These are phyloP conservation scores for Metschnikowia lochheadii DNA, from an alignment of 805 yeast species.

Conservation along the genomic window DNA sequence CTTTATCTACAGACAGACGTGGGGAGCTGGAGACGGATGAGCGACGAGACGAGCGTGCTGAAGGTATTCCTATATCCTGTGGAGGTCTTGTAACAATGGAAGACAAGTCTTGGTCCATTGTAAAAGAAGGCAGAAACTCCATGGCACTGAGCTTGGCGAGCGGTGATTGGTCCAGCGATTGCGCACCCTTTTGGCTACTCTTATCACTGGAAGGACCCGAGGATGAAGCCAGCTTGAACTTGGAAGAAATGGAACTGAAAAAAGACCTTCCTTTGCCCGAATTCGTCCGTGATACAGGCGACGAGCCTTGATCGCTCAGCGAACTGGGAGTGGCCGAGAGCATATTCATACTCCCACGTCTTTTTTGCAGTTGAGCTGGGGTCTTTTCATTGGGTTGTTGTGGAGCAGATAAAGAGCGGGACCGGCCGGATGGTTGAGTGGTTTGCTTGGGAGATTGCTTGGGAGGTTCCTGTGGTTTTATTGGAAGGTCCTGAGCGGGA, in stretches of 20 bases:
- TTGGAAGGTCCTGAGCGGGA: neutral
- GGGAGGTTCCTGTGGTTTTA: neutral
- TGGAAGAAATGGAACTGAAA: slow-evolving; percentile 38
- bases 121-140: slow-evolving; percentile 4
- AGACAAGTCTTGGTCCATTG: slow-evolving; percentile 21
- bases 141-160: slow-evolving; percentile 2
- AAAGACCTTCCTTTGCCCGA: slow-evolving; percentile 19
- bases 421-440: slow-evolving; percentile 11
- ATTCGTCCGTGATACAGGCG: slow-evolving; percentile 5
- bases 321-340: neutral
- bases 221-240: slow-evolving; percentile 28
- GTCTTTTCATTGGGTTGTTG: slow-evolving; percentile 8
- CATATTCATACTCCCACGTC: slow-evolving; percentile 11
- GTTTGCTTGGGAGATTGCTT: neutral
- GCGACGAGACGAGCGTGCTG: slow-evolving; percentile 9
- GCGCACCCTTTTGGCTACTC: slow-evolving; percentile 5
- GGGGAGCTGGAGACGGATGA: slow-evolving; percentile 9
- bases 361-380: slow-evolving; percentile 6
- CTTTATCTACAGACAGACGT: slow-evolving; percentile 14
- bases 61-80: slow-evolving; percentile 20
- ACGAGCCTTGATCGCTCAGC: neutral
- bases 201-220: slow-evolving; percentile 6
- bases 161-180: neutral
- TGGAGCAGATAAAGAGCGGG: slow-evolving; percentile 24
- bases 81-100: slow-evolving; percentile 25